phyloP scores from a whole-genome alignment of 306 rosid species.

The Cyamopsis tetragonoloba region DNA sequence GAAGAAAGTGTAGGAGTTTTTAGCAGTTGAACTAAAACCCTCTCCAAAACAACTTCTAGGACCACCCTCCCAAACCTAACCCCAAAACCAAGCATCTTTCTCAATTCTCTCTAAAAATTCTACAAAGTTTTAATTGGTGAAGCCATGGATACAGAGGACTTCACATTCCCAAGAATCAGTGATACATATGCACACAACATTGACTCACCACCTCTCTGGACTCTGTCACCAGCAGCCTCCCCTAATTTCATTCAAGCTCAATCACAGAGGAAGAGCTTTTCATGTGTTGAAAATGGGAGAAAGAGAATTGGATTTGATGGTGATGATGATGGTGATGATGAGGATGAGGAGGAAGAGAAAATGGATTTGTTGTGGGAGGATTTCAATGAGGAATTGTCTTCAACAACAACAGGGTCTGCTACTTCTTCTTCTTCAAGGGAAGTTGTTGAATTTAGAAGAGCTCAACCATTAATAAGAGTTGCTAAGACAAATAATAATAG shows the following conservation, averaged over 20 bases:
- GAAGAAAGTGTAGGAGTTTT: conserved; percentile 6
- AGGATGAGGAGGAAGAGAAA: conserved; percentile 23
- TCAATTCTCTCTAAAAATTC: neutral
- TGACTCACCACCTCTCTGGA: conserved; percentile 48
- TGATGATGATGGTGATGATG: neutral
- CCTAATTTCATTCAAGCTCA: conserved; percentile 9
- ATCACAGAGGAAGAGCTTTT: conserved; percentile 21
- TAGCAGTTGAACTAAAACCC: conserved; percentile 44
- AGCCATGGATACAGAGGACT: conserved; percentile 44
- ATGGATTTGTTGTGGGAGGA: conserved; percentile 63
- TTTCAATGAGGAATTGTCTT: conserved; percentile 46
- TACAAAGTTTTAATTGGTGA: neutral
- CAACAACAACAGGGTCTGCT: conserved; percentile 29
- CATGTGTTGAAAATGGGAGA: neutral
- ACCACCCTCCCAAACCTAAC: conserved; percentile 25
- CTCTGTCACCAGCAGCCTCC: conserved; percentile 35
- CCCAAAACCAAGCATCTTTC: neutral
- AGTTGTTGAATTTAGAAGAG: conserved; percentile 30
- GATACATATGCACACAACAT: conserved; percentile 24
- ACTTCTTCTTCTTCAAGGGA: conserved; percentile 38
- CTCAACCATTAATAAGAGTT: neutral
- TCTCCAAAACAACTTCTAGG: neutral
- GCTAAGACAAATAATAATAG: conserved; percentile 8
- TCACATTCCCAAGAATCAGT: conserved; percentile 38
- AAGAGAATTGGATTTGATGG: neutral